Evolutionary conservation across 2,329 filamentous ascomycete genomes (phyloP).

Genomic region (Apiospora aurea): DNA sequence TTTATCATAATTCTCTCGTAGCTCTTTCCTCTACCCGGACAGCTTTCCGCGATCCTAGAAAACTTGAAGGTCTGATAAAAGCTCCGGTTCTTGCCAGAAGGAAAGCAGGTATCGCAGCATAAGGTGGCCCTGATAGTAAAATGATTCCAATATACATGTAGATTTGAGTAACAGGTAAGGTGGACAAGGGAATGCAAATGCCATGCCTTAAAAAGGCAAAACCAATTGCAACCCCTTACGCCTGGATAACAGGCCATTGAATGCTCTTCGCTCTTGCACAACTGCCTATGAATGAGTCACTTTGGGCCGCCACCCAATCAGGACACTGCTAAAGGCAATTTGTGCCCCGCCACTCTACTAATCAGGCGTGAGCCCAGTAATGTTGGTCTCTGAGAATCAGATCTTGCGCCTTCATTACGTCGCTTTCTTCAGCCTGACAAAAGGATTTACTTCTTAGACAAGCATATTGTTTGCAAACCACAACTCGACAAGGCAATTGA

Average conservation of each 20-base stretch:
- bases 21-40: neutral
- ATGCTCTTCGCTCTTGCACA: neutral
- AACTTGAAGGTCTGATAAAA: neutral
- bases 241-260: neutral
- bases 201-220: neutral
- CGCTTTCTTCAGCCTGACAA: neutral
- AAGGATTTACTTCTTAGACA: slow-evolving; percentile 6
- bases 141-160: too few species aligned
- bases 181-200: neutral
- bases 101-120: too few species aligned
- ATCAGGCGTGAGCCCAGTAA: neutral
- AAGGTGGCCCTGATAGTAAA: too few species aligned
- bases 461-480: neutral
- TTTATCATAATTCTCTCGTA: too few species aligned
- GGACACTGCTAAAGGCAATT: slow-evolving; percentile 12
- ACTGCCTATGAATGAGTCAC: slow-evolving; percentile 10
- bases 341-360: neutral
- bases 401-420: slow-evolving; percentile 10
- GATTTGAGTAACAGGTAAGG: too few species aligned
- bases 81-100: neutral
- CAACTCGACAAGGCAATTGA: slow-evolving; percentile 1
- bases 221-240: neutral
- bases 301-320: slow-evolving; percentile 14
- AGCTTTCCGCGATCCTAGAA: neutral
- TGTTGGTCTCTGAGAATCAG: neutral